These are phyloP conservation scores for Ustilago shanxiensis DNA, from an alignment of 1,284 basidiomycete genomes.

Conservation along the genomic window DNA sequence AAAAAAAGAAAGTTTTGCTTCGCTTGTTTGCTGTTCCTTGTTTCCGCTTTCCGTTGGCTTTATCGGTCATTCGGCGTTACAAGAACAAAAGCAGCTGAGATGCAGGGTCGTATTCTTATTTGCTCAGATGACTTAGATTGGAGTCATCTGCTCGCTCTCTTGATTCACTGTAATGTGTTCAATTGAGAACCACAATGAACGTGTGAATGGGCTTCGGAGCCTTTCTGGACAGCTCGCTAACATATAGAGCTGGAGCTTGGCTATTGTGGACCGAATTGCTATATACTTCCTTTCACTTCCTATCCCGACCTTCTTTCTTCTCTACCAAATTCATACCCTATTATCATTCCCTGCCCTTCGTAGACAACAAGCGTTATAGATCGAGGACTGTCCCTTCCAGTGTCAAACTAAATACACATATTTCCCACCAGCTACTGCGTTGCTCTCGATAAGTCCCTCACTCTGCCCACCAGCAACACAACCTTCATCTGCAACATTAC, in stretches of 20 bases:
- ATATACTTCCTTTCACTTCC: no score
- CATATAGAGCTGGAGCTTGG: not conserved
- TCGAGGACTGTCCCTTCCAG: not conserved
- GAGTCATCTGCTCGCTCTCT: slow-evolving; percentile 2
- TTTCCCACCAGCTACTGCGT: not conserved
- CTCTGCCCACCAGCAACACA: not conserved
- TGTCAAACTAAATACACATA: no score
- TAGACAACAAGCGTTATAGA: not conserved
- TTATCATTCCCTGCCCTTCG: not conserved
- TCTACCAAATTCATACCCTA: not conserved
- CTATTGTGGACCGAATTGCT: not conserved
- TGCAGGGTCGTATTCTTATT: slow-evolving; percentile 6
- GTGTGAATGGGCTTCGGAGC: not conserved
- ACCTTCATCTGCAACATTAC: not conserved
- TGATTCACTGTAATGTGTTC: not conserved
- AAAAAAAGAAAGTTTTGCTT: not conserved
- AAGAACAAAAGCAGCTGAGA: not conserved
- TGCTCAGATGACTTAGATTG: not conserved
- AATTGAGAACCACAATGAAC: no score
- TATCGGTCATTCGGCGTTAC: not conserved
- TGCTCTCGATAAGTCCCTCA: not conserved
- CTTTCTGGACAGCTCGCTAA: not conserved
- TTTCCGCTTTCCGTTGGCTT: no score
- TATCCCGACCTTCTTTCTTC: not conserved
- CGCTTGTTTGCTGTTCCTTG: no score